Evolutionary conservation across 306 rosid genomes (phyloP), one percentile per base, ranked within the genome.

Genomic region (Prosopis cineraria): DNA sequence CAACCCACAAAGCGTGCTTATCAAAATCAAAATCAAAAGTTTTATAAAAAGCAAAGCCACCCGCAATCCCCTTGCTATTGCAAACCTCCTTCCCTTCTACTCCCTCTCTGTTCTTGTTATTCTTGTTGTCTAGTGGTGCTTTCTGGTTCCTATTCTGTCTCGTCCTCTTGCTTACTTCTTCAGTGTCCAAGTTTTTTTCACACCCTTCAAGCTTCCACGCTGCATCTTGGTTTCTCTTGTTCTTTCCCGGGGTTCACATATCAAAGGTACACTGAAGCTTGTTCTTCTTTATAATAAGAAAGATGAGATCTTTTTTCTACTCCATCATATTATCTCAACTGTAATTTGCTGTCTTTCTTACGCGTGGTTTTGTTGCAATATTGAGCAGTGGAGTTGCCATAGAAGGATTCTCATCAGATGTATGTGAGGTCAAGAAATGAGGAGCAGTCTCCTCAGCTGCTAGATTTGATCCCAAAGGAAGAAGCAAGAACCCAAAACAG

Each of bases 391-490:
- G 48, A 8, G 22, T 40, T 47, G 16, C 65, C 13, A 12, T 43
- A 10, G 47, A 43, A 43, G 22, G 11, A 0, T 64, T 47, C 14
- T 41, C 27, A 76, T 30, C 75, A 27, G 75, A 91, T 91, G 94
- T 90, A 88, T 70, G 89, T 81, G 47, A 79, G 90, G 71, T 73
- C 88, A 65, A 83, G 88, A 79, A 89, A 83, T 79, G 90, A 84
- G 83, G 93, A 84, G 83, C 74, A 24, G 14, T 76, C 88, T 65
- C 98, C 94, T 40, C 91, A 65, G 77, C 84, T 91, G 67, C 68
- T 93, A 20, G 94, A 91, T 80, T 91, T 93, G 84, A 91, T 93
- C 62, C 69, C 96, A 34, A 84, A 81, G 45, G 81, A 70, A 48
- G 83, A 63, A 48, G 81, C 76, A 60, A 83, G 85, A 75, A 85